Percentiles rank a stretch among this genome's conserved stretches.
These are phyloP conservation scores for Polytrichum commune DNA, from an alignment of 225 moss, liverwort and hornwort species.

Conservation along the genomic window DNA sequence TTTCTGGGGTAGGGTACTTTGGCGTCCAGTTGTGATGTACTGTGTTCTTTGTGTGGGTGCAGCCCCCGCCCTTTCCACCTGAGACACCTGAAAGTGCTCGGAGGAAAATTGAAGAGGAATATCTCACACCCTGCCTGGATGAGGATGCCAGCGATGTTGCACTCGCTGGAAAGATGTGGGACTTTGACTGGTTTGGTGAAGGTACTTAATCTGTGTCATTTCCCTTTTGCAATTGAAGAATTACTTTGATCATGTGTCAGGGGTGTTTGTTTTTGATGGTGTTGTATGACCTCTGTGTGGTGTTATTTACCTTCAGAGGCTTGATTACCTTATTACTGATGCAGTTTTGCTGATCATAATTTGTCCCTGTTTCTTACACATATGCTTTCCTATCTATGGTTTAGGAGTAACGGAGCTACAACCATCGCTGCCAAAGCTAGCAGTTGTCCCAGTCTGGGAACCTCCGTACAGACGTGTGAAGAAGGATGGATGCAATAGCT, in stretches of 20 bases:
- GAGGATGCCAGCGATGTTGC: conserved; percentile 61
- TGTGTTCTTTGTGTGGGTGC: conserved; percentile 22
- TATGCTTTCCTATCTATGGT: conserved; percentile 31
- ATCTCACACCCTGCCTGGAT: conserved; percentile 70
- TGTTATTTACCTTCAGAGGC: not conserved
- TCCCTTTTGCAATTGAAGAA: not conserved
- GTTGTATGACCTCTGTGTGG: not conserved
- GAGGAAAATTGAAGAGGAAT: conserved; percentile 63
- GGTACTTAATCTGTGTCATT: conserved; percentile 27
- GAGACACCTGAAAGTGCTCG: conserved; percentile 64
- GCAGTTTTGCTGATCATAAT: not conserved
- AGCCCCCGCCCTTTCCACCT: conserved; percentile 67
- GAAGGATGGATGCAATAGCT: conserved; percentile 15
- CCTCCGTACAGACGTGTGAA: conserved; percentile 77
- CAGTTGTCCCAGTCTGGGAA: conserved; percentile 80
- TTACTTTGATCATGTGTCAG: not conserved
- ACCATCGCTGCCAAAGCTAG: conserved; percentile 71
- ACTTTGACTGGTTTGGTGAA: conserved; percentile 96
- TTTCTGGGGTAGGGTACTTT: too few species aligned
- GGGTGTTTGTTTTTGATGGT: not conserved
- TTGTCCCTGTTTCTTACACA: not conserved
- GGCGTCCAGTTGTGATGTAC: conserved; percentile 1
- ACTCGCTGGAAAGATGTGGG: conserved; percentile 84
- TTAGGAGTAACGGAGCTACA: conserved; percentile 59
- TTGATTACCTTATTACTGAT: not conserved